phyloP scores from a whole-genome alignment of 1,284 basidiomycete species.

The Ganoderma leucocontextum region DNA sequence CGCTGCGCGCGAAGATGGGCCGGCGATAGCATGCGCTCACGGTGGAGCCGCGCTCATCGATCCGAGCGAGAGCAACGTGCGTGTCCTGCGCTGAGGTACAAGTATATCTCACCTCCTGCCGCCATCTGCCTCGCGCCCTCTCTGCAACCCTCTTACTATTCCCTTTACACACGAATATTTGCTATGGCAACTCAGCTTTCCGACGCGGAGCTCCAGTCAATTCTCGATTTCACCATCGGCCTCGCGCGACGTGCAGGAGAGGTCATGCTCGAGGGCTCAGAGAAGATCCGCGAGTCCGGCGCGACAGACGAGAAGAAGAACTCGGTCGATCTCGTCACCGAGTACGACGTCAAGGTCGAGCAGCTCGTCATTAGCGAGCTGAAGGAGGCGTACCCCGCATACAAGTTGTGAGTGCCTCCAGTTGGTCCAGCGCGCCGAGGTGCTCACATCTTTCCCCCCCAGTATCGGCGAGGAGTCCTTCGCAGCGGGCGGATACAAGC shows the following conservation, averaged over 20 bases:
- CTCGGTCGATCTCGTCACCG: slow-evolving; percentile 94
- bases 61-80: slow-evolving; percentile 17
- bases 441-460: neutral
- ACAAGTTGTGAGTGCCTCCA: slow-evolving; percentile 75
- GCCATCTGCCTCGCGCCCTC: neutral
- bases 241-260: slow-evolving; percentile 79
- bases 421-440: neutral
- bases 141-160: neutral
- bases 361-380: slow-evolving; percentile 83
- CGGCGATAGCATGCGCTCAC: slow-evolving; percentile 9
- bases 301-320: slow-evolving; percentile 88
- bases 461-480: slow-evolving; percentile 95
- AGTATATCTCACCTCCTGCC: neutral
- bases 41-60: slow-evolving; percentile 24
- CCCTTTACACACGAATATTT: neutral
- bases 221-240: slow-evolving; percentile 77
- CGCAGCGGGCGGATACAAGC: slow-evolving; percentile 65
- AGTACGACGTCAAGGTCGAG: slow-evolving; percentile 95
- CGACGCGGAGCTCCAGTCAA: slow-evolving; percentile 61
- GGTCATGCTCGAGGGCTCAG: slow-evolving; percentile 77
- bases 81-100: neutral
- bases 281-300: slow-evolving; percentile 65
- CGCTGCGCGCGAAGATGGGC: slow-evolving; percentile 13
- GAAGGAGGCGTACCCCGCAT: slow-evolving; percentile 73
- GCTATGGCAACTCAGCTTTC: slow-evolving; percentile 25